A percentile compares a stretch with the other conserved stretches of the same genome.
These are phyloP conservation scores for Beauveria australis DNA, from an alignment of 2,329 filamentous ascomycete species.

Conservation along the genomic window DNA sequence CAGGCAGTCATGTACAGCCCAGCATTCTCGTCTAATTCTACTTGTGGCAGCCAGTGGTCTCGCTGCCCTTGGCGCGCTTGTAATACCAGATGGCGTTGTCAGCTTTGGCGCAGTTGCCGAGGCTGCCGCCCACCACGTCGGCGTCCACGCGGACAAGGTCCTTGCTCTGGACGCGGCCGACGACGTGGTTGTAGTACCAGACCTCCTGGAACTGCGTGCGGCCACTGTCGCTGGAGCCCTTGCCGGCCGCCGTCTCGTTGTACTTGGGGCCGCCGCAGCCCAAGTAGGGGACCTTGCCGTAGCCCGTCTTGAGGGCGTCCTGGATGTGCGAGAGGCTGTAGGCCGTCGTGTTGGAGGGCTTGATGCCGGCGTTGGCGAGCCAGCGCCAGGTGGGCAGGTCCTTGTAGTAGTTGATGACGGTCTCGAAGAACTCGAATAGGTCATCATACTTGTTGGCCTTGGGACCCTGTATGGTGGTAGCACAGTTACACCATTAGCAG, in stretches of 20 bases:
- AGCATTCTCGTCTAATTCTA: background rate
- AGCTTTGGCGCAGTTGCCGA: slow-evolving; percentile 47
- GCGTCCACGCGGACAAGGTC: slow-evolving; percentile 35
- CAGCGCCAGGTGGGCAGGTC: slow-evolving; percentile 52
- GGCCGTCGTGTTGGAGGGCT: slow-evolving; percentile 48
- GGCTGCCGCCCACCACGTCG: slow-evolving; percentile 37
- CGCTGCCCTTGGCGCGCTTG: slow-evolving; percentile 33
- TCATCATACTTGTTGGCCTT: slow-evolving; percentile 48
- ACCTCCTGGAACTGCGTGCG: slow-evolving; percentile 51
- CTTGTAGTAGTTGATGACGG: slow-evolving; percentile 48
- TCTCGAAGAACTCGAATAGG: slow-evolving; percentile 56
- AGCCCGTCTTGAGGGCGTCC: slow-evolving; percentile 37
- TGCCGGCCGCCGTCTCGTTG: slow-evolving; percentile 51
- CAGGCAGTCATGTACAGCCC: background rate
- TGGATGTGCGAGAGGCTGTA: slow-evolving; percentile 48
- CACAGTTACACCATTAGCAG: background rate
- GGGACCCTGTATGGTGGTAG: slow-evolving; percentile 31
- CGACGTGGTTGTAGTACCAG: slow-evolving; percentile 59
- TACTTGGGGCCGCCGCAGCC: slow-evolving; percentile 53
- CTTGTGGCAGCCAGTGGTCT: slow-evolving; percentile 12
- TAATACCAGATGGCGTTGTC: slow-evolving; percentile 47
- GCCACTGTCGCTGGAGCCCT: slow-evolving; percentile 45
- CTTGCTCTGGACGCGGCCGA: slow-evolving; percentile 46
- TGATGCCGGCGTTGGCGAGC: slow-evolving; percentile 46
- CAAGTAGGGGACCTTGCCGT: slow-evolving; percentile 50